These are phyloP conservation scores for Letharia columbiana DNA, from an alignment of 495 filamentous ascomycete species.

Conservation along the genomic window DNA sequence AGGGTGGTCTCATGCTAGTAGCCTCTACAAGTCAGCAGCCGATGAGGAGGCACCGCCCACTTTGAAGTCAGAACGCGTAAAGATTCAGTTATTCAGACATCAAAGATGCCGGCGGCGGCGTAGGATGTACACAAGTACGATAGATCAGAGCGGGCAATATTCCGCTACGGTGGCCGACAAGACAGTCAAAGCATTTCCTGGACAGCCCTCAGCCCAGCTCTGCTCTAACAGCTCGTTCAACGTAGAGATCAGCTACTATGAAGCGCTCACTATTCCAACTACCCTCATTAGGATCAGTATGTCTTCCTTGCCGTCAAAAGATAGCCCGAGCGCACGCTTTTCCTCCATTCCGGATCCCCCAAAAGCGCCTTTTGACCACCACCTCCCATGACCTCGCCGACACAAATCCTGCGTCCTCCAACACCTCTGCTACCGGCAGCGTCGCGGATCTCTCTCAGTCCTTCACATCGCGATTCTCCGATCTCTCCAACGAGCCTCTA, in stretches of 20 bases:
- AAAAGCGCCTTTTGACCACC: conserved; percentile 10
- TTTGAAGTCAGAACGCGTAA: no score
- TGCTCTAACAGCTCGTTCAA: neutral
- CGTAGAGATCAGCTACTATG: neutral
- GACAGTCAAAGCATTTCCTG: neutral
- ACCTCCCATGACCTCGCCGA: conserved; percentile 9
- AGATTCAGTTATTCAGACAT: neutral
- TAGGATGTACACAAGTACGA: neutral
- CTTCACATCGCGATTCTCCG: neutral
- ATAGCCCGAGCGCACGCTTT: neutral
- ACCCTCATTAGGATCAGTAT: conserved; percentile 11
- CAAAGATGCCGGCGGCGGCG: conserved; percentile 3
- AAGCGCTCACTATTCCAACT: conserved; percentile 11
- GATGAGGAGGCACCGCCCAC: neutral
- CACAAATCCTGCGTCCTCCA: conserved; percentile 2
- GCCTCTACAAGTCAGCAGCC: neutral
- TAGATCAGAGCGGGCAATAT: neutral
- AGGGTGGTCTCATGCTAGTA: conserved; percentile 23
- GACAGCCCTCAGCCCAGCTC: neutral
- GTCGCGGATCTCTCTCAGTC: neutral
- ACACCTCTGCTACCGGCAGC: conserved; percentile 3
- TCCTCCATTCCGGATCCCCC: neutral
- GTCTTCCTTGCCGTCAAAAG: conserved; percentile 10
- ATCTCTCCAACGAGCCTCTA: neutral
- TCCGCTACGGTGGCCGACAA: conserved; percentile 7